A percentile compares a stretch with the other conserved stretches of the same genome.
Conservation (phyloP, 2,329 filamentous ascomycete genomes). For the Calonectria pseudoreteaudii region DNA sequence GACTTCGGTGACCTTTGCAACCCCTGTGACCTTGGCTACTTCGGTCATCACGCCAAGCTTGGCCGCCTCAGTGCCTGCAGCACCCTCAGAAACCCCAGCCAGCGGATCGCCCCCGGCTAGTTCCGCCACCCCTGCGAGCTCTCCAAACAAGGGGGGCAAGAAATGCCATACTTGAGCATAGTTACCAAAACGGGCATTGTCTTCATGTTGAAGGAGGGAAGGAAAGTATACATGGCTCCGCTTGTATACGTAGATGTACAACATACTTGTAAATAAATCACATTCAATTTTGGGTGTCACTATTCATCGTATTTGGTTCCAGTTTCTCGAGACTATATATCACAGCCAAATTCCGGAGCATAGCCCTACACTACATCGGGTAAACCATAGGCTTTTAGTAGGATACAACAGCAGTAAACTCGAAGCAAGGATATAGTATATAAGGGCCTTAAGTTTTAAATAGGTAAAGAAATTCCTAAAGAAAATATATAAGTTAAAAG, state of each 20-base stretch:
- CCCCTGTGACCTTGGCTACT: not conserved
- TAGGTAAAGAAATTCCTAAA: too few relatives aligned
- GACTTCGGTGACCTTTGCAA: not conserved
- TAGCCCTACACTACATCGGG: too few relatives aligned
- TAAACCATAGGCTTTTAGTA: too few relatives aligned
- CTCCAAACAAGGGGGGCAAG: not conserved
- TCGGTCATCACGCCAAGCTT: not conserved
- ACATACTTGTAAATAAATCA: not conserved
- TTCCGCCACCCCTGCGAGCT: not conserved
- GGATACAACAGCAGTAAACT: too few relatives aligned
- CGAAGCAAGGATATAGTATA: too few relatives aligned
- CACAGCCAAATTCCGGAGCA: too few relatives aligned
- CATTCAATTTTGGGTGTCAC: too few relatives aligned
- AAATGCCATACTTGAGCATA: not conserved
- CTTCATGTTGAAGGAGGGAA: not conserved
- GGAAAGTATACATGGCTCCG: not conserved
- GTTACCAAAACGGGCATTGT: not conserved
- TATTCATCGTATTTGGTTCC: too few relatives aligned
- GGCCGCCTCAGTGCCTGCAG: not conserved
- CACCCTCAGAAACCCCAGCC: not conserved
- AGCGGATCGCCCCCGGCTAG: not conserved
- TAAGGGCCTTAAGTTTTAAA: too few relatives aligned
- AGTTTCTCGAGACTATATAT: too few relatives aligned
- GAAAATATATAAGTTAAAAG: too few relatives aligned
- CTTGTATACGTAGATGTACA: not conserved